These are phyloP conservation scores for Colletotrichum paranaense DNA, from an alignment of 2,329 filamentous ascomycete genomes.

Conservation along the genomic window DNA sequence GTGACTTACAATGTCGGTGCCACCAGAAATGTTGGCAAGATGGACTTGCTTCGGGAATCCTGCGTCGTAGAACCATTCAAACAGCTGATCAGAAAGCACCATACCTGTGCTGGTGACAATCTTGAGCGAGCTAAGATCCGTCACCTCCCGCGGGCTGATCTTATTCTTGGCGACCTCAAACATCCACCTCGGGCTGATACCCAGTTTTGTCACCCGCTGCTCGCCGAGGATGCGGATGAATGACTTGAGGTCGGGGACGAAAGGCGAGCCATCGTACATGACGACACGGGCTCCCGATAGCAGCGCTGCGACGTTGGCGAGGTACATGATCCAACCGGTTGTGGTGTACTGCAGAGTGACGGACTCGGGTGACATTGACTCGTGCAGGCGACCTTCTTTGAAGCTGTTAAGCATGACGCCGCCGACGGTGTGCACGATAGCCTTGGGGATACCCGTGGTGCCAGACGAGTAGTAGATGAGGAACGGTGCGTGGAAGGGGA, in stretches of 20 bases:
- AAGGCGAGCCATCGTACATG: constrained; percentile 87
- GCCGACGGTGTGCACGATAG: constrained; percentile 83
- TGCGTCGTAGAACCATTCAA: constrained; percentile 81
- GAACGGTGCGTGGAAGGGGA: constrained; percentile 80
- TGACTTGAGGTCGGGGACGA: constrained; percentile 73
- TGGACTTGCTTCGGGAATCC: constrained; percentile 77
- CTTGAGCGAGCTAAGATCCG: constrained; percentile 70
- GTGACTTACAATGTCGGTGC: constrained; percentile 76
- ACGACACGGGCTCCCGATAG: constrained; percentile 70
- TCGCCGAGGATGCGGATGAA: constrained; percentile 72
- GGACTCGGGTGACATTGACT: constrained; percentile 50
- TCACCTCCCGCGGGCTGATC: constrained; percentile 70
- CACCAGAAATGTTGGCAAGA: constrained; percentile 79
- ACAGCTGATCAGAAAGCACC: constrained; percentile 81
- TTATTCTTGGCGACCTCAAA: constrained; percentile 75
- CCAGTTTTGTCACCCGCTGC: constrained; percentile 77
- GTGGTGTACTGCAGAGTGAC: constrained; percentile 69
- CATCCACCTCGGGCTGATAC: constrained; percentile 82
- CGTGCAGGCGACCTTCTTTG: constrained; percentile 71
- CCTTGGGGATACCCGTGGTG: constrained; percentile 86
- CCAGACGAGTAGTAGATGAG: constrained; percentile 84
- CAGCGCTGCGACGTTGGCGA: constrained; percentile 69
- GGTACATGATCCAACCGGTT: constrained; percentile 92
- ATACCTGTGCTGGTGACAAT: constrained; percentile 81
- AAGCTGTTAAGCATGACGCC: constrained; percentile 65